Conservation (phyloP, 345 rosid species). For the Salix arbutifolia region DNA sequence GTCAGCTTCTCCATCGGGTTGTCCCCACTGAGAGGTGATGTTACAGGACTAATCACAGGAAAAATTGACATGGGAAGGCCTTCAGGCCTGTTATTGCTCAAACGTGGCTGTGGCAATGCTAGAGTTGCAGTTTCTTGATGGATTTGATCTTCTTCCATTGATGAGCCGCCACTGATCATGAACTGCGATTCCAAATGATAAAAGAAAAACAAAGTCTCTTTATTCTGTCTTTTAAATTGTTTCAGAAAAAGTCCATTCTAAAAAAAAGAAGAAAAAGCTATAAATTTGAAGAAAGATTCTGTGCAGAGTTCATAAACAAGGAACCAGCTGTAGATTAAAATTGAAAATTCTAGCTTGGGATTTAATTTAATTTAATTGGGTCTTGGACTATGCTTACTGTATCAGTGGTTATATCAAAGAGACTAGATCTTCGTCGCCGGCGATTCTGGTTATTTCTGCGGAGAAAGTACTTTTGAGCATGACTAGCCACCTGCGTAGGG, state of each 20-base stretch:
- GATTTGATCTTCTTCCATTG: constrained; percentile 41
- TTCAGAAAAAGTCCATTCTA: background rate
- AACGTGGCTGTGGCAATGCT: constrained; percentile 7
- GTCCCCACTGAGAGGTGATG: constrained; percentile 19
- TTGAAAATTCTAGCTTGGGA: background rate
- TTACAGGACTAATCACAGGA: constrained; percentile 20
- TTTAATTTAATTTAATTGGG: background rate
- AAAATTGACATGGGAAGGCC: constrained; percentile 31
- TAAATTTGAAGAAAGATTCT: background rate
- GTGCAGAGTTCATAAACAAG: background rate
- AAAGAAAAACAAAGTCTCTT: background rate
- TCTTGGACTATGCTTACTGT: constrained; percentile 22
- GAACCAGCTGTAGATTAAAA: background rate
- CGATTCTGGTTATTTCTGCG: constrained; percentile 58
- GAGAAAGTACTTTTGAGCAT: constrained; percentile 79
- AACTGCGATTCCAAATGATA: constrained; percentile 26
- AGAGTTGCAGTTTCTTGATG: constrained; percentile 20
- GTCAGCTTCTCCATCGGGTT: constrained; percentile 29
- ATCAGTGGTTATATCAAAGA: constrained; percentile 67
- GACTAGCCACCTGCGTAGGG: constrained; percentile 80
- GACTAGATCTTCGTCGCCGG: constrained; percentile 72
- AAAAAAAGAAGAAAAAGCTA: background rate
- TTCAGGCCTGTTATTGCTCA: constrained; percentile 13
- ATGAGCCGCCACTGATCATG: constrained; percentile 5
- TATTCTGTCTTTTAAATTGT: background rate